Evolutionary conservation across 805 yeast species (phyloP), one percentile per base, ranked within the genome.

Genomic region (Candida arabinofermentans): DNA sequence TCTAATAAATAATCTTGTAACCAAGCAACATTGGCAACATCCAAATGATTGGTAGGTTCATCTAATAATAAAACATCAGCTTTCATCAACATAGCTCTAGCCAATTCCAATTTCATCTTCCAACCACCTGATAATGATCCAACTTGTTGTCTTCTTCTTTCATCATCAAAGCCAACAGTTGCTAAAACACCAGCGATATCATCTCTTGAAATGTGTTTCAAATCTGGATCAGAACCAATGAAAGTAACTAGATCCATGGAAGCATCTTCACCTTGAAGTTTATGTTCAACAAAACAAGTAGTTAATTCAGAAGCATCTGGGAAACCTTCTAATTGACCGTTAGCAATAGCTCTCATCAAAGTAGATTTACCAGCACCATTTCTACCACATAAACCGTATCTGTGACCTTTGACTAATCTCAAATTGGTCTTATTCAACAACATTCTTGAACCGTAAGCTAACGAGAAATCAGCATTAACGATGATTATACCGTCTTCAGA

Each of bases 281-380:
- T 86, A 71, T 93, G 98, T 73, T 93, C 99, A 40, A 91, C 98
- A 55, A 91, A 93, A 70, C 98, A 89, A 24, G 98, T 91, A 64
- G 86, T 81, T 49, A 93, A 71, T 59, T 83, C 83, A 41, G 84
- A 78, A 57, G 88, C 82, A 54, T 86, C 84, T 34, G 99, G 99
- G 81, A 93, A 91, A 4, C 98, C 98, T 69, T 91, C 98, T 50
- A 91, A 74, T 69, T 91, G 96, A 44, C 98, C 98, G 59, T 88
- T 87, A 41, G 96, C 88, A 57, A 91, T 93, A 24, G 98, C 83
- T 66, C 98, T 80, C 98, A 91, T 89, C 57, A 91, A 74, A 13
- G 99, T 91, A 12, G 97, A 89, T 67, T 91, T 91, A 72, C 99
- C 99, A 46, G 96, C 97, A 76, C 99, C 99, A 63, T 91, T 91